A percentile compares a stretch with the other conserved stretches of the same genome.
Evolutionary conservation across 2,329 filamentous ascomycete species (phyloP).

Genomic region (Colletotrichum liaoningense): DNA sequence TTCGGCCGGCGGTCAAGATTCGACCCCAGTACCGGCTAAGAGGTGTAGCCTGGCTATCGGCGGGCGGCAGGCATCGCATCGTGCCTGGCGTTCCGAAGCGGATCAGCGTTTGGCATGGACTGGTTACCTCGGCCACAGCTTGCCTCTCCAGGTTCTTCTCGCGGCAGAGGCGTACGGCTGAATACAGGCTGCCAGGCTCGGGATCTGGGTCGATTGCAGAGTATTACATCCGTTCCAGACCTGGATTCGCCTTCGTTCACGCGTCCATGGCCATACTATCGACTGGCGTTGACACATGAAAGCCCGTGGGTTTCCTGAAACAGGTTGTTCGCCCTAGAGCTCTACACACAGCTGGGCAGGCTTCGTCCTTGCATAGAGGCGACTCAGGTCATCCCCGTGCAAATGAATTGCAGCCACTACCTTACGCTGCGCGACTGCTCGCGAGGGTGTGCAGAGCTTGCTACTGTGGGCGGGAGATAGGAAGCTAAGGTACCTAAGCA

Average conservation of each 20-base stretch:
- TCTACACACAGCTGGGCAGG: constrained; percentile 10
- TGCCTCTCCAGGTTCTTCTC: not conserved
- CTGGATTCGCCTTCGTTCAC: not conserved
- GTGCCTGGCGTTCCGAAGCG: constrained; percentile 6
- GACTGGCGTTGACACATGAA: not conserved
- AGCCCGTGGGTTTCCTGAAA: constrained; percentile 25
- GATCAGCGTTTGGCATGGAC: not conserved
- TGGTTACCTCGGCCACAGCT: not conserved
- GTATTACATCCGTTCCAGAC: not conserved
- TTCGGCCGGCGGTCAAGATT: constrained; percentile 22
- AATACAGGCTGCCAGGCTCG: not conserved
- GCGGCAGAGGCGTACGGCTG: not conserved
- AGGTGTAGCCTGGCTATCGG: not conserved
- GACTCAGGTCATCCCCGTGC: constrained; percentile 25
- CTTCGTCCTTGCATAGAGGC: constrained; percentile 14
- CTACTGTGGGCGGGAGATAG: constrained; percentile 2
- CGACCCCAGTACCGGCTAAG: not conserved
- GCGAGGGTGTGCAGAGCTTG: not conserved
- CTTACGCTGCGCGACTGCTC: not conserved
- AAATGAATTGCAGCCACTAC: constrained; percentile 1
- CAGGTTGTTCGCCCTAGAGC: constrained; percentile 8
- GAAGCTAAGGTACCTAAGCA: not conserved
- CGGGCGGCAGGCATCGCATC: not conserved
- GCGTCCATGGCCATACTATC: not conserved
- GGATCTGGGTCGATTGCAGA: not conserved